These are phyloP conservation scores for Stephanocyclus meneghinianus DNA, from an alignment of 352 stramenopile species.

Conservation along the genomic window DNA sequence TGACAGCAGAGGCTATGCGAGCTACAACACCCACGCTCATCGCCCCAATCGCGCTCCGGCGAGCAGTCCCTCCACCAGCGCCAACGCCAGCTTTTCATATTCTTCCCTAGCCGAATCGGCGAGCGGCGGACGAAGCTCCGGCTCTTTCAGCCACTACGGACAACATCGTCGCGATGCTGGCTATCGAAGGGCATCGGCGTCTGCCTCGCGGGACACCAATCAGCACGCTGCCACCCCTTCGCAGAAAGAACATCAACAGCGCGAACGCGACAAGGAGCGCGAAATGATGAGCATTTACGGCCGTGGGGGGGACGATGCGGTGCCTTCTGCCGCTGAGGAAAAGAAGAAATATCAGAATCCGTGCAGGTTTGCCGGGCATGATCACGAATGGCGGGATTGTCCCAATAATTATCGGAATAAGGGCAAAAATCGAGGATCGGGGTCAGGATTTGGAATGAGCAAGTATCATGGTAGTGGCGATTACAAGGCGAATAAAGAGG, in stretches of 20 bases:
- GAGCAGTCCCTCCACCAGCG: not conserved
- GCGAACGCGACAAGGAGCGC: not conserved
- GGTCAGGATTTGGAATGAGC: not conserved
- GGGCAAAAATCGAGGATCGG: conserved; percentile 21
- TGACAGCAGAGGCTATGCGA: not conserved
- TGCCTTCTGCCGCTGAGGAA: not conserved
- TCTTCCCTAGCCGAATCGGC: not conserved
- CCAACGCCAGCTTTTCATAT: not conserved
- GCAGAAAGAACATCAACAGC: not conserved
- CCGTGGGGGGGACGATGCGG: not conserved
- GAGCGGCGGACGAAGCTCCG: not conserved
- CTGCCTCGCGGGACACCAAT: not conserved
- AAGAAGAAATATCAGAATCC: conserved; percentile 44
- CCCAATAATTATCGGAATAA: conserved; percentile 56
- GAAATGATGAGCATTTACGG: conserved; percentile 11
- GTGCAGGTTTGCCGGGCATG: conserved; percentile 40
- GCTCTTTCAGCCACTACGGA: conserved; percentile 1
- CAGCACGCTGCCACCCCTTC: not conserved
- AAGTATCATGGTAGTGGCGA: not conserved
- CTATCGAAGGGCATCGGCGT: not conserved
- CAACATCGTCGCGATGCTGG: not conserved
- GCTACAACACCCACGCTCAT: not conserved
- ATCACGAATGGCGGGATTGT: conserved; percentile 55
- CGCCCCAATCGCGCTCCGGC: not conserved
- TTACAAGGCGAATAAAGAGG: not conserved